Evolutionary conservation across 192 early-diverging fungal genomes (phyloP).

Genomic region (Globomyces pollinis-pini): DNA sequence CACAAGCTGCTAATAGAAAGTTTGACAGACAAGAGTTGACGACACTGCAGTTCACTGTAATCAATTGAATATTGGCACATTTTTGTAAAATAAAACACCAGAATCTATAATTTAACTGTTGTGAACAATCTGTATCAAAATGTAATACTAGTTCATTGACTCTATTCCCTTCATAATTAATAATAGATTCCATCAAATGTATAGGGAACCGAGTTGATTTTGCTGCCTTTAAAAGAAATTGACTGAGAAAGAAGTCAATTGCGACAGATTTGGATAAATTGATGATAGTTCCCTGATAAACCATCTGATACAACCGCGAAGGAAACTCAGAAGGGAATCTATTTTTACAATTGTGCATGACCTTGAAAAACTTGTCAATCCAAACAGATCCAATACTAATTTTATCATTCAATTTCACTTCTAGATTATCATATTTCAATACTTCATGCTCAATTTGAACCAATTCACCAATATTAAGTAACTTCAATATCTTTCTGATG

Average conservation of each 20-base stretch:
- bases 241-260: not conserved
- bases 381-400: not conserved
- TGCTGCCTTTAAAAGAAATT: not conserved
- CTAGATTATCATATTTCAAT: not conserved
- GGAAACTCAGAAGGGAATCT: not conserved
- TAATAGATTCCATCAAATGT: not conserved
- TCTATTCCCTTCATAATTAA: not conserved
- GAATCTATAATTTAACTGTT: not conserved
- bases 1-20: too few species aligned
- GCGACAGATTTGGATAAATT: not conserved
- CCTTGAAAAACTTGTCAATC: constrained; percentile 9
- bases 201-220: not conserved
- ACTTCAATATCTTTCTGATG: constrained; percentile 1
- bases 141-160: not conserved
- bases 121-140: not conserved
- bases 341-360: not conserved
- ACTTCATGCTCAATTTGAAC: constrained; percentile 1
- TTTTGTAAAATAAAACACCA: not conserved
- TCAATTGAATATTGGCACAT: not conserved
- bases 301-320: too few species aligned
- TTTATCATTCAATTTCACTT: not conserved
- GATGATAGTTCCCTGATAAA: too few species aligned
- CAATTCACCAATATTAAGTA: constrained; percentile 4
- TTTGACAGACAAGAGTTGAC: not conserved
- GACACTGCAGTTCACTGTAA: not conserved